phyloP scores from a whole-genome alignment of 2,329 filamentous ascomycete genomes.

The Neonectria neomacrospora region DNA sequence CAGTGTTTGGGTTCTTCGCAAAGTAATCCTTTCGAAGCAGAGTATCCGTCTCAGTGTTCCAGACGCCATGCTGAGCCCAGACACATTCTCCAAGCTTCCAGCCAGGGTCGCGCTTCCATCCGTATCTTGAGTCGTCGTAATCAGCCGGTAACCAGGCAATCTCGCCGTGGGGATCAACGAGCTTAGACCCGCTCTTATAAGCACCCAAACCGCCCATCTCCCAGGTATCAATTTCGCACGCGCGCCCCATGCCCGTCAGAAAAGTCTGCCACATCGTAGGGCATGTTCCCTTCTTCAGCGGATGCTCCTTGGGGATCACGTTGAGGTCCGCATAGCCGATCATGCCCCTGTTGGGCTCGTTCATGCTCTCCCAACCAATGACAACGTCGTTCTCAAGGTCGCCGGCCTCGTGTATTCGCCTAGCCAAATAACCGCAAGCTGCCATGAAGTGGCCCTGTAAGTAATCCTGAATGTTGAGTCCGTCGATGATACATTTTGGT shows the following conservation, averaged over 20 bases:
- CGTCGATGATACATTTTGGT: conserved; percentile 94
- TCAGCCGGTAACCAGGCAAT: conserved; percentile 84
- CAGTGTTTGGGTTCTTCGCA: conserved; percentile 78
- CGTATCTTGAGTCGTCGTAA: conserved; percentile 88
- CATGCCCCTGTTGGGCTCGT: conserved; percentile 92
- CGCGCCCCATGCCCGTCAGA: conserved; percentile 87
- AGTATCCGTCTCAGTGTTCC: conserved; percentile 83
- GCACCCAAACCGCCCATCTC: conserved; percentile 94
- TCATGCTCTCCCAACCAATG: conserved; percentile 95
- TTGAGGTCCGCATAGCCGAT: conserved; percentile 86
- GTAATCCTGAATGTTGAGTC: conserved; percentile 96
- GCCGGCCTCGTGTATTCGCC: conserved; percentile 87
- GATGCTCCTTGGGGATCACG: conserved; percentile 85
- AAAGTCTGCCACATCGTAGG: conserved; percentile 96
- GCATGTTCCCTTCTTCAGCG: conserved; percentile 90
- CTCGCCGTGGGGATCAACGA: conserved; percentile 90
- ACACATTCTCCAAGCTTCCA: conserved; percentile 96
- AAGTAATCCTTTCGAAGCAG: conserved; percentile 91
- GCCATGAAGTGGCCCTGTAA: conserved; percentile 86
- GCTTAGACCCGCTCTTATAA: conserved; percentile 83
- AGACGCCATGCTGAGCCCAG: conserved; percentile 97
- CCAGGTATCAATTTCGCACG: conserved; percentile 91
- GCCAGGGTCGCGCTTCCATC: conserved; percentile 85
- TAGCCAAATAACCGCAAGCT: conserved; percentile 83
- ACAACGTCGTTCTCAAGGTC: conserved; percentile 88